Base-by-base conservation (phyloP, 176 grass and related monocot species). In the Alopecurus myosuroides region DNA sequence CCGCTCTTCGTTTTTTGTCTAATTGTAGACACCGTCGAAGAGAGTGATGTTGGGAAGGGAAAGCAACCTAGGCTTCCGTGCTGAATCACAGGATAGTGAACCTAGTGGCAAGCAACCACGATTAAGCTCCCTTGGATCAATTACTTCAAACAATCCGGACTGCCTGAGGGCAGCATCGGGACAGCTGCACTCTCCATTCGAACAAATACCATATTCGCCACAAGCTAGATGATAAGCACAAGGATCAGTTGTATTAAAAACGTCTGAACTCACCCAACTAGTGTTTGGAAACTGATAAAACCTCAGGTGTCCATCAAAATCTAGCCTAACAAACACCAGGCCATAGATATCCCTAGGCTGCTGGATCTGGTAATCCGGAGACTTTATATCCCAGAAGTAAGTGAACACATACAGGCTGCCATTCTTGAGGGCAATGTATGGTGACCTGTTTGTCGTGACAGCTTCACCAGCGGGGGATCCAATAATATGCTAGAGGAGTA, bases 141-240 rank as follows among this genome's bases (percentile, higher is more conserved):
- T 52, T 26, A 19, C 5, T 44, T 52, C 20, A 29, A 93, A 92
- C 11, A 65, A 60, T 79, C 36, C 61, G 0, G 80, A 42, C 3
- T 87, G 42, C 9, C 62, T 45, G 10, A 81, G 9, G 23, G 28
- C 30, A 40, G 36, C 60, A 41, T 64, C 74, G 11, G 88, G 85
- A 25, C 88, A 88, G 10, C 13, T 90, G 73, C 88, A 90, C 63
- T 93, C 82, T 41, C 66, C 82, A 62, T 70, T 1, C 0, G 82
- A 80, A 53, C 85, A 88, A 79, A 88, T 77, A 58, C 91, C 88
- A 76, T 88, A 88, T 70, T 86, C 70, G 1, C 89, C 92, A 57
- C 92, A 89, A 9, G 83, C 55, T 82, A 84, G 52, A 46, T 89
- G 92, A 60, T 86, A 89, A 36, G 71, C 77, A 82, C 80, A 91